phyloP scores from a whole-genome alignment of 2,329 filamentous ascomycete genomes.

The Paracamarosporium sp. region DNA sequence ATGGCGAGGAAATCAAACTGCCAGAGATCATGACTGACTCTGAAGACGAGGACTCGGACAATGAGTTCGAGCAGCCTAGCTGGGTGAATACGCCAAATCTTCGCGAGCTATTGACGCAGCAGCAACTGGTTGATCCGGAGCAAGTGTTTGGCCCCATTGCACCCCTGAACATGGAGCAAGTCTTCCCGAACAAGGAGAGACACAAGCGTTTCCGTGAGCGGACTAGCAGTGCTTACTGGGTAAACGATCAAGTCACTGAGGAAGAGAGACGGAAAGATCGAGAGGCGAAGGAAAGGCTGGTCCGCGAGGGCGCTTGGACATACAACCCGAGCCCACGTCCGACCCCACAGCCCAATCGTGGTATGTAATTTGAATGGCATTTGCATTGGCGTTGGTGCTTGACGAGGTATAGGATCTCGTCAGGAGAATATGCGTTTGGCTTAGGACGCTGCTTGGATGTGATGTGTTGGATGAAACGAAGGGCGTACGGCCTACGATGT shows the following conservation, averaged over 20 bases:
- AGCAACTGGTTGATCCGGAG: slow-evolving; percentile 85
- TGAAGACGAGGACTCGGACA: slow-evolving; percentile 78
- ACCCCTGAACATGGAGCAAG: slow-evolving; percentile 93
- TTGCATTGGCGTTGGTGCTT: neutral
- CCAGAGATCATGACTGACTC: slow-evolving; percentile 96
- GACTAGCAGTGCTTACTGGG: slow-evolving; percentile 96
- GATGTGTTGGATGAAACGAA: slow-evolving; percentile 2
- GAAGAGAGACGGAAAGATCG: slow-evolving; percentile 85
- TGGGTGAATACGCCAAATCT: slow-evolving; percentile 93
- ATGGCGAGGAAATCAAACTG: slow-evolving; percentile 87
- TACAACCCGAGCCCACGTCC: slow-evolving; percentile 44
- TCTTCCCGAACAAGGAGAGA: slow-evolving; percentile 79
- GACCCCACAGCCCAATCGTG: slow-evolving; percentile 18
- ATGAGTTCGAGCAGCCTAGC: slow-evolving; percentile 71
- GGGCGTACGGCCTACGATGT: neutral
- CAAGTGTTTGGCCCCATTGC: slow-evolving; percentile 87
- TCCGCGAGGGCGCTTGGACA: slow-evolving; percentile 82
- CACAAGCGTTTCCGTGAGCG: slow-evolving; percentile 87
- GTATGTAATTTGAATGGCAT: slow-evolving; percentile 7
- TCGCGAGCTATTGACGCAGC: slow-evolving; percentile 74
- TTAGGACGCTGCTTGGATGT: slow-evolving; percentile 1
- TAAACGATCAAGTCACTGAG: slow-evolving; percentile 80
- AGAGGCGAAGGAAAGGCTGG: slow-evolving; percentile 78
- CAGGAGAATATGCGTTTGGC: neutral
- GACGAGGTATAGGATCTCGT: neutral